These are phyloP conservation scores for Darksidea phi DNA, from an alignment of 495 filamentous ascomycete species.

Conservation along the genomic window DNA sequence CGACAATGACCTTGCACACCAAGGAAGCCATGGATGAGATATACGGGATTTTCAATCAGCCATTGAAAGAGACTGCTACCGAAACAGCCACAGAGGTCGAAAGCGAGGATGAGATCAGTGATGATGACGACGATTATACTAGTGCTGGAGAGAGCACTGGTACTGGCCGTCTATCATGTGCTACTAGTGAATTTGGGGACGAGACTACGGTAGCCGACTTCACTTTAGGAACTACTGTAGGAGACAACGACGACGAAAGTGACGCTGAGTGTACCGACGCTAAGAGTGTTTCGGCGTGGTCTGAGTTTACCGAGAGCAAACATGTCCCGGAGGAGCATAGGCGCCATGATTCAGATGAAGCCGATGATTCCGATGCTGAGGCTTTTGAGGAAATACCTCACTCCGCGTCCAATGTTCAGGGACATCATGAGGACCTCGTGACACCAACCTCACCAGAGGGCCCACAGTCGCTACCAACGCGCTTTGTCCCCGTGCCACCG, in stretches of 20 bases:
- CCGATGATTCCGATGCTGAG: conserved; percentile 20
- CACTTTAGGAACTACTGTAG: conserved; percentile 44
- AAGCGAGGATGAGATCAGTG: conserved; percentile 49
- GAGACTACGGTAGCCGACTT: conserved; percentile 58
- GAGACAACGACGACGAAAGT: conserved; percentile 50
- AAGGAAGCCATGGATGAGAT: conserved; percentile 95
- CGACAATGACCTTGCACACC: conserved; percentile 96
- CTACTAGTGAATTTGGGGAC: conserved; percentile 60
- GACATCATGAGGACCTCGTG: conserved; percentile 30
- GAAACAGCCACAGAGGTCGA: conserved; percentile 43
- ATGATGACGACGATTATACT: conserved; percentile 72
- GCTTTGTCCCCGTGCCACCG: conserved; percentile 69
- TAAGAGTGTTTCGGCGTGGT: conserved; percentile 79
- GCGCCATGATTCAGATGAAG: conserved; percentile 34
- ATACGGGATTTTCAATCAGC: conserved; percentile 93
- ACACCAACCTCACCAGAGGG: conserved; percentile 47
- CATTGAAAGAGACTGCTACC: conserved; percentile 53
- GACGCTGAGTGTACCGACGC: conserved; percentile 48
- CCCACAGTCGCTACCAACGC: conserved; percentile 46
- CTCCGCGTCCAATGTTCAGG: conserved; percentile 14
- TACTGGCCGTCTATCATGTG: conserved; percentile 63
- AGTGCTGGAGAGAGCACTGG: conserved; percentile 80
- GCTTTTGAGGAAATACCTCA: conserved; percentile 10
- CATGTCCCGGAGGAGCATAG: conserved; percentile 58
- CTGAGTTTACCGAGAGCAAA: conserved; percentile 74